A percentile compares a stretch with the other conserved stretches of the same genome.
These are phyloP conservation scores for Metarhizium guizhouense DNA, from an alignment of 2,329 filamentous ascomycete species.

Conservation along the genomic window DNA sequence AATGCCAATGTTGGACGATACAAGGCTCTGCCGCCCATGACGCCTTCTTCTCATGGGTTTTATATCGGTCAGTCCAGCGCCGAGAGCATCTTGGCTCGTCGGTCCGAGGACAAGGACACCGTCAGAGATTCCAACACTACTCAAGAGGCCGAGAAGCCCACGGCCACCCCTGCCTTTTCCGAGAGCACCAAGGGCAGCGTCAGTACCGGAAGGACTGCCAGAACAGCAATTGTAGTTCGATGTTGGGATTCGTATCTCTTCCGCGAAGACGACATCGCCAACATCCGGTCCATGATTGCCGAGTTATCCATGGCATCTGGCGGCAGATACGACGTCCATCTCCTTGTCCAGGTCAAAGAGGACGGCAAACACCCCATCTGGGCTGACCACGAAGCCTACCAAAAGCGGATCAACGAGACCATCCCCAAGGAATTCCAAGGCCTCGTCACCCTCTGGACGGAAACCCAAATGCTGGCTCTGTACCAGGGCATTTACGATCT, in stretches of 20 bases:
- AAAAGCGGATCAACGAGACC: conserved; percentile 55
- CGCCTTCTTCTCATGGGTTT: conserved; percentile 38
- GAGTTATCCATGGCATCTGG: conserved; percentile 75
- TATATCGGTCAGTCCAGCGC: conserved; percentile 24
- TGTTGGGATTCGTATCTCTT: conserved; percentile 77
- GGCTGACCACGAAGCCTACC: conserved; percentile 63
- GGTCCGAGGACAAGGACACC: conserved; percentile 1
- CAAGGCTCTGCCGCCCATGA: conserved; percentile 33
- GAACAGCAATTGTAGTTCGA: conserved; percentile 70
- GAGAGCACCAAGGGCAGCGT: conserved; percentile 6
- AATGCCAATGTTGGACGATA: conserved; percentile 64
- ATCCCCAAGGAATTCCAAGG: conserved; percentile 80
- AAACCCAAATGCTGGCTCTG: conserved; percentile 82
- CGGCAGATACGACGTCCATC: conserved; percentile 77
- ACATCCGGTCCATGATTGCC: conserved; percentile 73
- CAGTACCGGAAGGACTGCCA: conserved; percentile 17
- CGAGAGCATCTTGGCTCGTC: neutral
- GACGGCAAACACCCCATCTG: conserved; percentile 68
- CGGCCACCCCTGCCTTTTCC: neutral
- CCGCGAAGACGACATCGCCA: conserved; percentile 71
- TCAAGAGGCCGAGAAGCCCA: conserved; percentile 4
- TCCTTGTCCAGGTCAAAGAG: conserved; percentile 76
- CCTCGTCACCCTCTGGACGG: conserved; percentile 86
- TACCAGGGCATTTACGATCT: conserved; percentile 83
- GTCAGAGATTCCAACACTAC: neutral